Conservation (phyloP, 768 basidiomycete species). For the Lentinula aciculospora region DNA sequence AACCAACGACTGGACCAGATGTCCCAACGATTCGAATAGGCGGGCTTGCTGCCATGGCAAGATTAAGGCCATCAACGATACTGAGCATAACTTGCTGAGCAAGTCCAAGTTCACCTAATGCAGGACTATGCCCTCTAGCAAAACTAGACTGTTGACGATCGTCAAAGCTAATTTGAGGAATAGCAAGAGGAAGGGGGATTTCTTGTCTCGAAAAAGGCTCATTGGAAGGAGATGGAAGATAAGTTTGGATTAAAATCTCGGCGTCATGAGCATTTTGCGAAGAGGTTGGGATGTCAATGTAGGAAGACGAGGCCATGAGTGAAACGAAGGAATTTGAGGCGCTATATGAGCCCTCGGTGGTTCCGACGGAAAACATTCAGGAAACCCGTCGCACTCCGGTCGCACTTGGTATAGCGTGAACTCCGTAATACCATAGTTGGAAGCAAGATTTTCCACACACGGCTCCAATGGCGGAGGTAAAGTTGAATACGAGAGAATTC, state of each 20-base stretch:
- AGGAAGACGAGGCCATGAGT: neutral
- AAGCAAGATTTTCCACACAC: slow-evolving; percentile 39
- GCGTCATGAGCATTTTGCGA: neutral
- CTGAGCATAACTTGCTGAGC: slow-evolving; percentile 14
- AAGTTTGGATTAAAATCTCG: neutral
- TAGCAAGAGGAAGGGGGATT: neutral
- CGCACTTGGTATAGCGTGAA: too few relatives aligned
- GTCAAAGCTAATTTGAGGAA: slow-evolving; percentile 13
- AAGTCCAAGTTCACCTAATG: slow-evolving; percentile 11
- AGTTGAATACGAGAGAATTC: slow-evolving; percentile 54
- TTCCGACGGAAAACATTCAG: neutral
- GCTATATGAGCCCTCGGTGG: too few relatives aligned
- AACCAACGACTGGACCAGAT: slow-evolving; percentile 16
- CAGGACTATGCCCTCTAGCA: slow-evolving; percentile 13
- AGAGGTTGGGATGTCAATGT: neutral
- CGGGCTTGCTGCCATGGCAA: slow-evolving; percentile 20
- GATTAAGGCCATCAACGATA: slow-evolving; percentile 19
- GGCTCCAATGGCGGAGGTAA: slow-evolving; percentile 63
- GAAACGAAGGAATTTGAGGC: too few relatives aligned
- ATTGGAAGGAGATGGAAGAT: neutral
- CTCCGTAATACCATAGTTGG: neutral
- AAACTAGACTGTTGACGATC: slow-evolving; percentile 15
- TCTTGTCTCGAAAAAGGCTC: neutral
- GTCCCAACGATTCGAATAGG: slow-evolving; percentile 17
- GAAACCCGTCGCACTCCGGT: neutral